Evolutionary conservation across 208 protist species (phyloP).

Genomic region (Leishmania martiniquensis): DNA sequence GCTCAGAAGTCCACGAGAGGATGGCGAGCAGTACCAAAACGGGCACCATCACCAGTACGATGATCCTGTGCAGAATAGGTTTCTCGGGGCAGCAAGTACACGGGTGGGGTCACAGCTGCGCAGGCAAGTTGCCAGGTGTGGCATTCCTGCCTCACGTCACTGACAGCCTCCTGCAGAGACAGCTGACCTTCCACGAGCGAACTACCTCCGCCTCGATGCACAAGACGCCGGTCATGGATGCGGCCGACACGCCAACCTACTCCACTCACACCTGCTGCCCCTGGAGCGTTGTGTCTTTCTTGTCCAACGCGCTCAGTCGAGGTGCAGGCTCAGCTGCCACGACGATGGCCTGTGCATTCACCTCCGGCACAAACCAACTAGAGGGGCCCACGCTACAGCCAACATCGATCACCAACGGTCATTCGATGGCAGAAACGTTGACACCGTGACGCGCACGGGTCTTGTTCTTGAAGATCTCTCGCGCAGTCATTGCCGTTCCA

Average conservation of each 20-base stretch:
- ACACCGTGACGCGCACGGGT: constrained; percentile 48
- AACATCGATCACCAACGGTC: constrained; percentile 44
- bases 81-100: constrained; percentile 27
- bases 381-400: constrained; percentile 58
- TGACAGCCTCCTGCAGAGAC: constrained; percentile 20
- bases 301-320: constrained; percentile 18
- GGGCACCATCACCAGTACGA: constrained; percentile 10
- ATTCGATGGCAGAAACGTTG: neutral
- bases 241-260: constrained; percentile 15
- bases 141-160: constrained; percentile 28
- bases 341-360: constrained; percentile 28
- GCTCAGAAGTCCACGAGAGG: constrained; percentile 18
- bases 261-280: constrained; percentile 26
- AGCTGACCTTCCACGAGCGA: constrained; percentile 13
- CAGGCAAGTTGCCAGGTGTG: constrained; percentile 20
- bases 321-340: constrained; percentile 45
- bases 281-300: constrained; percentile 25
- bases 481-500: constrained; percentile 34
- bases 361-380: constrained; percentile 21
- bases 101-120: constrained; percentile 6
- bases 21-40: constrained; percentile 23
- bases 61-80: constrained; percentile 19
- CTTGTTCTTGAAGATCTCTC: constrained; percentile 41
- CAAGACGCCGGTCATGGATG: neutral
- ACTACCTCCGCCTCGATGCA: constrained; percentile 30